Percentiles rank a stretch among this genome's conserved stretches.
phyloP scores from a whole-genome alignment of 106 monocot genomes.

The Dendrobium officinale region DNA sequence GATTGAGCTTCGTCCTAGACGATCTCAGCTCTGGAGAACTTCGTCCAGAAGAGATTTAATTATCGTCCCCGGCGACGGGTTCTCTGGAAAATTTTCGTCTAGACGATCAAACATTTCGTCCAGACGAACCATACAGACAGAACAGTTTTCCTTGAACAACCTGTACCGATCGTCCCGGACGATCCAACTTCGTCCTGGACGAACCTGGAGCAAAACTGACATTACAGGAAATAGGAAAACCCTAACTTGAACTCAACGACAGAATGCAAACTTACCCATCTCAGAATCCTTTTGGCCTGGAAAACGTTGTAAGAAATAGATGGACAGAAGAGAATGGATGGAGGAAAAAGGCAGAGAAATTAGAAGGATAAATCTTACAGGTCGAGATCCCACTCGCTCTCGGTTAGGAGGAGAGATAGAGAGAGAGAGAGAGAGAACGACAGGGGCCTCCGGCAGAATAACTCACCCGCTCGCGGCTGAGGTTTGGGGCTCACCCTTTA shows the following conservation, averaged over 20 bases:
- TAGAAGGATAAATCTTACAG: constrained; percentile 8
- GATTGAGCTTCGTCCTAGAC: no score
- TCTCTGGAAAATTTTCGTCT: no score
- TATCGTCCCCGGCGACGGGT: no score
- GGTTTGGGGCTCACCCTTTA: neutral
- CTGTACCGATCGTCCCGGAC: no score
- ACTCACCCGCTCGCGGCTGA: neutral
- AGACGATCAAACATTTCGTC: no score
- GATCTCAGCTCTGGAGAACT: no score
- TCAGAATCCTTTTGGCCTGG: constrained; percentile 9
- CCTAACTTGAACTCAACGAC: neutral
- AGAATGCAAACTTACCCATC: constrained; percentile 9
- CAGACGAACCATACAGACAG: no score
- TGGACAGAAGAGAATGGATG: constrained; percentile 5
- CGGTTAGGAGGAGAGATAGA: neutral
- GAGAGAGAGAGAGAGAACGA: neutral
- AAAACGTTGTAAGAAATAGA: constrained; percentile 13
- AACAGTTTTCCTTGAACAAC: no score
- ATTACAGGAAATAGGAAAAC: neutral
- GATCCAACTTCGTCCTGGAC: no score
- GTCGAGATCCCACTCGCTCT: constrained; percentile 6
- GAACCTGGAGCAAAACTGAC: no score
- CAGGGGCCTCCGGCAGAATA: neutral
- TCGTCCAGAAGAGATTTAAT: no score
- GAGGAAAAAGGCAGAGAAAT: constrained; percentile 12